phyloP scores from a whole-genome alignment of 257 asterid genomes.

The Solanum arcanum region DNA sequence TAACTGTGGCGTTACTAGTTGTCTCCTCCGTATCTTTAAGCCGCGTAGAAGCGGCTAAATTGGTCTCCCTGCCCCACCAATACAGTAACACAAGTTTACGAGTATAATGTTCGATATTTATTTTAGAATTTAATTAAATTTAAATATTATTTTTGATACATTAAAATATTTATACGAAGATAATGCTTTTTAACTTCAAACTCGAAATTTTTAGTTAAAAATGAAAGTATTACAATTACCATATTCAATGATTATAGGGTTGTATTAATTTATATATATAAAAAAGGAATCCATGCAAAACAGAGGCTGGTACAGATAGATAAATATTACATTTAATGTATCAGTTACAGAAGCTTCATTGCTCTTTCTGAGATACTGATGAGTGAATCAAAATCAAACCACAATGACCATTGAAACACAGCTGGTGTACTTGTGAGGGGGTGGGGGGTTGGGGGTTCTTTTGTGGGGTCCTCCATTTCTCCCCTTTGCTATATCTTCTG shows the following conservation, averaged over 20 bases:
- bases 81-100: background rate
- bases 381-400: constrained; percentile 10
- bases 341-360: constrained; percentile 15
- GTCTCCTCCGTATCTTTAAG: background rate
- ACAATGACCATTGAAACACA: constrained; percentile 25
- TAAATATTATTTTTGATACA: too few relatives aligned
- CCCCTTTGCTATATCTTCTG: constrained; percentile 28
- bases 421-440: constrained; percentile 20
- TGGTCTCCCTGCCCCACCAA: constrained; percentile 20
- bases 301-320: background rate
- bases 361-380: constrained; percentile 14
- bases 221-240: background rate
- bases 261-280: background rate
- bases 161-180: too few relatives aligned
- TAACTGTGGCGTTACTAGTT: background rate
- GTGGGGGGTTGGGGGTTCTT: background rate
- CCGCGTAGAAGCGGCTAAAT: constrained; percentile 41
- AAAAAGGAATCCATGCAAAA: background rate
- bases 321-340: background rate
- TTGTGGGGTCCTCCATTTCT: constrained; percentile 33
- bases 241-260: background rate
- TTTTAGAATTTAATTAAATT: too few relatives aligned
- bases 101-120: too few relatives aligned
- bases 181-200: background rate
- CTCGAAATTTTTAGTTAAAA: too few relatives aligned